phyloP scores from a whole-genome alignment of 352 stramenopile genomes.

The Pythium periplocum region DNA sequence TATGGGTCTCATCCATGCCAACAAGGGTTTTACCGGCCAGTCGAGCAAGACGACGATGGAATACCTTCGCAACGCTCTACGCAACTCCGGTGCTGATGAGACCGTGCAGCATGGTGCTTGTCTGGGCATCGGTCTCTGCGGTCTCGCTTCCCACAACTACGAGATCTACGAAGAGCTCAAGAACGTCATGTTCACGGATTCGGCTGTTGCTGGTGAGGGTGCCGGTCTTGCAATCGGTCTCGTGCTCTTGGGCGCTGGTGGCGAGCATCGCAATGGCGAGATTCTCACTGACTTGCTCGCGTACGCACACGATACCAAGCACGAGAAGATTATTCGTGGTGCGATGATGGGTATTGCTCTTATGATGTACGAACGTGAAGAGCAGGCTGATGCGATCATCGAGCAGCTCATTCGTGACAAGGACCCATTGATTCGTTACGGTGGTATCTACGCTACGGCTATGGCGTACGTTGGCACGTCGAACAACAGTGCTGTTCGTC shows the following conservation, averaged over 20 bases:
- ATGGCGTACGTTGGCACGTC: conserved; percentile 97
- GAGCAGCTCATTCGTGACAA: conserved; percentile 97
- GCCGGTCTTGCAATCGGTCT: conserved; percentile 98
- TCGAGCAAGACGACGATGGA: conserved; percentile 81
- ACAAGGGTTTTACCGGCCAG: conserved; percentile 88
- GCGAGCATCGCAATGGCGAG: conserved; percentile 75
- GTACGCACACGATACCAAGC: conserved; percentile 97
- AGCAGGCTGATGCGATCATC: conserved; percentile 95
- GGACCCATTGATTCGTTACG: conserved; percentile 97
- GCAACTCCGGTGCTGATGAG: conserved; percentile 91
- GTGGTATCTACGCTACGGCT: conserved; percentile 96
- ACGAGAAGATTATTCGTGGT: conserved; percentile 99
- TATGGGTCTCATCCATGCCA: conserved; percentile 97
- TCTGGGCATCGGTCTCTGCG: conserved; percentile 95
- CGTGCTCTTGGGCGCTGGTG: conserved; percentile 92
- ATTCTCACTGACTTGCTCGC: conserved; percentile 94
- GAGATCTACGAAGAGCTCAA: conserved; percentile 97
- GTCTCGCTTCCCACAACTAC: conserved; percentile 92
- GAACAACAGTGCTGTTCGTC: conserved; percentile 96
- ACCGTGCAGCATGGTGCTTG: conserved; percentile 97
- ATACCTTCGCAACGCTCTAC: conserved; percentile 80
- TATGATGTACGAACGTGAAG: conserved; percentile 97
- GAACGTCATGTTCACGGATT: conserved; percentile 97
- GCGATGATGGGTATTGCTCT: conserved; percentile 98
- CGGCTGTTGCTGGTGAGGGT: conserved; percentile 95